phyloP scores from a whole-genome alignment of 2,329 filamentous ascomycete species.

The Paecilomyces formosus region DNA sequence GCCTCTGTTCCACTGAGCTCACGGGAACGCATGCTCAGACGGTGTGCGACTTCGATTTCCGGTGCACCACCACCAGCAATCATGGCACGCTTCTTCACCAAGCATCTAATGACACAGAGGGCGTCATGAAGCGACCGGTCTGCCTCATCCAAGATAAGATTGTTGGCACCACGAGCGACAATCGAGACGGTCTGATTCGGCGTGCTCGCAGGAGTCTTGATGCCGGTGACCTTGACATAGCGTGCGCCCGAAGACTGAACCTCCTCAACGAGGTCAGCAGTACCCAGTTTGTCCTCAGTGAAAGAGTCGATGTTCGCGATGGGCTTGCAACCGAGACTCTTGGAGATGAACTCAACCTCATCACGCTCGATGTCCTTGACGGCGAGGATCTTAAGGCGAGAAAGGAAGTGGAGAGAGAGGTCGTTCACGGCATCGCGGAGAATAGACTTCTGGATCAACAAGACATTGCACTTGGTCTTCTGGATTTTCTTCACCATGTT shows the following conservation, averaged over 20 bases:
- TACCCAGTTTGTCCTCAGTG: slow-evolving; percentile 94
- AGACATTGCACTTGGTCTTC: slow-evolving; percentile 98
- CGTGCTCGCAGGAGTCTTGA: slow-evolving; percentile 59
- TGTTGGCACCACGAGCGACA: slow-evolving; percentile 89
- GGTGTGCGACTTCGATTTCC: slow-evolving; percentile 90
- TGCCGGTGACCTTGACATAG: slow-evolving; percentile 91
- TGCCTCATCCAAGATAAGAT: slow-evolving; percentile 89
- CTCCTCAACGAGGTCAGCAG: slow-evolving; percentile 90
- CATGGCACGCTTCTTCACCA: slow-evolving; percentile 99
- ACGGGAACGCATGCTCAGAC: slow-evolving; percentile 73
- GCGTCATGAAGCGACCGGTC: slow-evolving; percentile 96
- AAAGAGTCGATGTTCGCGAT: slow-evolving; percentile 98
- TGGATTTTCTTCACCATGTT: slow-evolving; percentile 99
- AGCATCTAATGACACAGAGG: slow-evolving; percentile 90
- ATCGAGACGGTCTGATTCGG: slow-evolving; percentile 79
- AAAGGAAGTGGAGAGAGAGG: slow-evolving; percentile 91
- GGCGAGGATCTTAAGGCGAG: slow-evolving; percentile 89
- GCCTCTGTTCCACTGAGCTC: slow-evolving; percentile 84
- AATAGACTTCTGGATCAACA: slow-evolving; percentile 97
- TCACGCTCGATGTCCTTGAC: slow-evolving; percentile 98
- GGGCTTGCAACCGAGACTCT: slow-evolving; percentile 96
- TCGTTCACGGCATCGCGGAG: slow-evolving; percentile 97
- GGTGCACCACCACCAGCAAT: slow-evolving; percentile 94
- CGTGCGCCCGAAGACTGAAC: slow-evolving; percentile 77
- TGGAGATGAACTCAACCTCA: slow-evolving; percentile 99